phyloP scores from a whole-genome alignment of 2,329 filamentous ascomycete genomes.

The Hortaea werneckii region DNA sequence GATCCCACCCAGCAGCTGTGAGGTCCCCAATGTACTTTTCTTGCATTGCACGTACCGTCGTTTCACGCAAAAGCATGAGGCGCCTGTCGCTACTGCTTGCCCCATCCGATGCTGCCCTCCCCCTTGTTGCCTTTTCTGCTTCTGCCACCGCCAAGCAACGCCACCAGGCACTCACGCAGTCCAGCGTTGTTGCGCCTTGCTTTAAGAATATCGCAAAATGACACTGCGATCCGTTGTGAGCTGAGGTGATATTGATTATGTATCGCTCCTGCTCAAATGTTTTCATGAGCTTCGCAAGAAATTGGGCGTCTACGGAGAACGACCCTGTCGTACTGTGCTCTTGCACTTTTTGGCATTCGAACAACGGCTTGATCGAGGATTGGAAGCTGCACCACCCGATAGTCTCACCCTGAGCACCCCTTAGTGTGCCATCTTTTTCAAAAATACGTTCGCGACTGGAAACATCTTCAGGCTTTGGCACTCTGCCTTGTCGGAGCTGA shows the following conservation, averaged over 20 bases:
- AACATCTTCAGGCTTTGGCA: constrained; percentile 57
- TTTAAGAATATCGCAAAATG: constrained; percentile 54
- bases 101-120: not conserved
- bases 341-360: constrained; percentile 26
- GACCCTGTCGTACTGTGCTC: constrained; percentile 4
- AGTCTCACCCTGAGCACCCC: constrained; percentile 35
- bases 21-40: constrained; percentile 34
- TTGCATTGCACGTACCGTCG: constrained; percentile 35
- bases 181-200: constrained; percentile 38
- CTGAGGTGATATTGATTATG: constrained; percentile 47
- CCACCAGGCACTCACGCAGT: constrained; percentile 53
- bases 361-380: constrained; percentile 14
- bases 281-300: not conserved
- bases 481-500: constrained; percentile 32
- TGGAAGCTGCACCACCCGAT: constrained; percentile 49
- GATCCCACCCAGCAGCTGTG: constrained; percentile 52
- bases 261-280: constrained; percentile 38
- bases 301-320: not conserved
- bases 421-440: constrained; percentile 56
- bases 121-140: constrained; percentile 19
- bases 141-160: constrained; percentile 45
- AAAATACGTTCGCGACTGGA: constrained; percentile 50
- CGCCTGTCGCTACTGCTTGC: not conserved
- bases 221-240: constrained; percentile 2
- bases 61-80: not conserved